Base-by-base conservation (phyloP, 2,329 filamentous ascomycete species). In the Chlorencoelia australis region DNA sequence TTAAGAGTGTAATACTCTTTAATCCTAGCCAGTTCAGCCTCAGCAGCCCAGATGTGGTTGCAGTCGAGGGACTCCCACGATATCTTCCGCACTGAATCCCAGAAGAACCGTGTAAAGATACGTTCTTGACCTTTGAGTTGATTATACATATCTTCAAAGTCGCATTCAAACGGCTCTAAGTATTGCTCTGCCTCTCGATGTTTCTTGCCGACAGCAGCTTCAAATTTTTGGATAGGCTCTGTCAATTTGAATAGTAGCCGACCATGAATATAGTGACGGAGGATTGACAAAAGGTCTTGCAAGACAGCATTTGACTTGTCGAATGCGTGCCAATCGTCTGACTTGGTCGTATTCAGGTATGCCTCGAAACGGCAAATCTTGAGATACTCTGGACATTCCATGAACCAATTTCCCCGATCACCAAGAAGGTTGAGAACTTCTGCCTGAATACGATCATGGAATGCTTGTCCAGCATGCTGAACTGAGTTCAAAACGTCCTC, bases 401-500 rank as follows among this genome's bases (percentile, higher is more conserved):
- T 36, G 13, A 68, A 43, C 63, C 64, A 68, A 11, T 30, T 21
- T 59, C 64, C 61, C 10, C 57, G 43, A 10, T 39, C 37, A 22
- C 55, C 58, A 1, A 54, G 37, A 7, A 66, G 50, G 13, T 50
- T 30, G n/a, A 56, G 27, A 24, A 62, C 56, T 8, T 52, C 43
- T 11, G 49, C 41, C 8, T 58, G 40, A 11, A 75, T 57, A 6
- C 71, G 61, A 7, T 69, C 67, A 2, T 67, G 54, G 26, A 79
- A 62, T 7, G 61, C 63, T 17, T 66, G 65, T 15, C 69, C 69
- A 6, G 74, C 73, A 49, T 79, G 73, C 45, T 77, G 69, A 2
- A 78, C 65, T 3, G 68, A 58, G 35, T 77, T 75, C 9, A 63
- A 59, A 36, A 73, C 63, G 35, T 72, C 67, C 37, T 78, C 72